These are phyloP conservation scores for Fusarium neocosmosporiellum DNA, from an alignment of 2,329 filamentous ascomycete genomes.

Conservation along the genomic window DNA sequence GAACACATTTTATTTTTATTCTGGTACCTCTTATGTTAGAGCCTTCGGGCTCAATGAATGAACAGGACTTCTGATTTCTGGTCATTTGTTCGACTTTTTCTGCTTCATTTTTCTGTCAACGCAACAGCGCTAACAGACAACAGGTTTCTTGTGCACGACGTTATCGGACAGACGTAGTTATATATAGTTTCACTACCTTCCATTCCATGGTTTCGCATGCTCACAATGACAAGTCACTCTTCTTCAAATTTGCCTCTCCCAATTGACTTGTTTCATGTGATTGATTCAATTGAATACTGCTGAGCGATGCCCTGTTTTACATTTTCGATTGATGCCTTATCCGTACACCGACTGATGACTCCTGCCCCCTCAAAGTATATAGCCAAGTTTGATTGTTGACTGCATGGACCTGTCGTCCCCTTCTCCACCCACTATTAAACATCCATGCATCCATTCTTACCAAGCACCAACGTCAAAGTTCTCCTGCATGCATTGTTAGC, in stretches of 20 bases:
- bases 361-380: constrained; percentile 26
- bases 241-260: not conserved
- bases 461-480: constrained; percentile 94
- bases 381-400: constrained; percentile 26
- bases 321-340: constrained; percentile 41
- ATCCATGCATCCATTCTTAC: constrained; percentile 58
- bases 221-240: not conserved
- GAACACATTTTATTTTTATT: constrained; percentile 70
- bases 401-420: constrained; percentile 4
- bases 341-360: constrained; percentile 39
- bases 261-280: not conserved
- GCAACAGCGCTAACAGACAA: constrained; percentile 33
- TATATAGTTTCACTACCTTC: not conserved
- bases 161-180: not conserved
- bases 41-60: constrained; percentile 78
- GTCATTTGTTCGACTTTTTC: constrained; percentile 20
- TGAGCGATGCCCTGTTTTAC: constrained; percentile 44
- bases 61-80: constrained; percentile 82
- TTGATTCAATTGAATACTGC: constrained; percentile 26
- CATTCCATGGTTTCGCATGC: not conserved
- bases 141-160: not conserved
- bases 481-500: constrained; percentile 69
- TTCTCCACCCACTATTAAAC: constrained; percentile 21
- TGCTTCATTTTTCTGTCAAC: constrained; percentile 11
- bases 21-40: constrained; percentile 99